Conservation (phyloP, 768 basidiomycete genomes). For the Lactarius sp. region DNA sequence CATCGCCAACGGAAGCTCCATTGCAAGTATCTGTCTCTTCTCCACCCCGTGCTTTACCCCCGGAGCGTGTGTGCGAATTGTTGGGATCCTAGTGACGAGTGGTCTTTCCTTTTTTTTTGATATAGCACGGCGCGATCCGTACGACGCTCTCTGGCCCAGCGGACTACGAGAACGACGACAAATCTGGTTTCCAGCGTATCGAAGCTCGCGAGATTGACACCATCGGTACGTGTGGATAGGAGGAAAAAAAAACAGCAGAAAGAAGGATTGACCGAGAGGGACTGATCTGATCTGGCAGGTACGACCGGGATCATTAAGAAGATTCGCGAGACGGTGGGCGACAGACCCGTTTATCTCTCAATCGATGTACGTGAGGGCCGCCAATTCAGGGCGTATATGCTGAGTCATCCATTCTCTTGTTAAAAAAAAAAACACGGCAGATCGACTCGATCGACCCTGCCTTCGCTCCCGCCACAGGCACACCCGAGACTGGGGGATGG, state of each 20-base stretch:
- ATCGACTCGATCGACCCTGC: slow-evolving; percentile 79
- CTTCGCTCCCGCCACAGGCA: slow-evolving; percentile 80
- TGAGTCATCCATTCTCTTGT: slow-evolving; percentile 12
- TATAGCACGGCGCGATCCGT: slow-evolving; percentile 80
- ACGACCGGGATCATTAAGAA: slow-evolving; percentile 73
- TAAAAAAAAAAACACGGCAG: slow-evolving; percentile 32
- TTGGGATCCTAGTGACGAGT: slow-evolving; percentile 69
- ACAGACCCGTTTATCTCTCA: slow-evolving; percentile 70
- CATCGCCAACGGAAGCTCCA: slow-evolving; percentile 70
- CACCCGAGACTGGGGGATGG: slow-evolving; percentile 83
- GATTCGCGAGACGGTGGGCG: slow-evolving; percentile 74
- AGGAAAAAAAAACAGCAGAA: no score
- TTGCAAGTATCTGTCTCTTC: slow-evolving; percentile 62
- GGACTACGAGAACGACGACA: slow-evolving; percentile 75
- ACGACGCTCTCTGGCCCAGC: slow-evolving; percentile 74
- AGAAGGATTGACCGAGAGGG: not conserved
- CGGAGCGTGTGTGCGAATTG: slow-evolving; percentile 30
- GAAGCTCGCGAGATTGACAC: slow-evolving; percentile 83
- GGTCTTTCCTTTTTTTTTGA: slow-evolving; percentile 31
- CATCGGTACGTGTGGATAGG: slow-evolving; percentile 44
- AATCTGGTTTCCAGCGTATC: slow-evolving; percentile 75
- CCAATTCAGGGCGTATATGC: no score
- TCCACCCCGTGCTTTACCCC: slow-evolving; percentile 17
- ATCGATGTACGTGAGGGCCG: slow-evolving; percentile 51
- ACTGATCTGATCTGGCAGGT: slow-evolving; percentile 37